Evolutionary conservation across 106 monocot genomes (phyloP).

Genomic region (Vanilla planifolia): DNA sequence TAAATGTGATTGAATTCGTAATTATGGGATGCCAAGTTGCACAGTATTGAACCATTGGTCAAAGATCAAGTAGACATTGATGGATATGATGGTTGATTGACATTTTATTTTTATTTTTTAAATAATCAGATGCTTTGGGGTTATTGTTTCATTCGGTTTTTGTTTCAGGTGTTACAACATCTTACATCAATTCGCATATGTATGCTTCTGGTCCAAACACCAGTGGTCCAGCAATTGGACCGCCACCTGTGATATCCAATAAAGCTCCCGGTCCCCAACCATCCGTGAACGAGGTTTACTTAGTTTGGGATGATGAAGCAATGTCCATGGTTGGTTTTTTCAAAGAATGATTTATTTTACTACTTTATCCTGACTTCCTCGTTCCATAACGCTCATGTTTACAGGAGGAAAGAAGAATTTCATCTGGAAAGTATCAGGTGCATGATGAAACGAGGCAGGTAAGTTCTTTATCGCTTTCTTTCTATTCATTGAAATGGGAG

Average conservation of each 20-base stretch:
- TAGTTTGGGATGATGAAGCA: slow-evolving; percentile 99
- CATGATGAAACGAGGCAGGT: slow-evolving; percentile 99
- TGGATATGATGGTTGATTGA: no score
- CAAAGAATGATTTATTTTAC: not conserved
- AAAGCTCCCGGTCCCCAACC: slow-evolving; percentile 51
- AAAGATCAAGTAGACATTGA: no score
- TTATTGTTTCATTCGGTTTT: not conserved
- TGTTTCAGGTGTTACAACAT: slow-evolving; percentile 23
- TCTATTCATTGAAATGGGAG: slow-evolving; percentile 24
- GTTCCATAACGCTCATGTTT: slow-evolving; percentile 2
- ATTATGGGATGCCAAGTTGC: no score
- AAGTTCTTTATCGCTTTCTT: slow-evolving; percentile 44
- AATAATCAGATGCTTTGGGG: not conserved
- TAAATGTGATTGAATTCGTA: no score
- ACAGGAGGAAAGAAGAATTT: slow-evolving; percentile 94
- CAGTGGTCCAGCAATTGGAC: slow-evolving; percentile 69
- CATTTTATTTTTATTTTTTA: no score
- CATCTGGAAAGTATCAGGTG: slow-evolving; percentile 88
- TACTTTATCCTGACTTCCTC: not conserved
- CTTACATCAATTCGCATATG: slow-evolving; percentile 41
- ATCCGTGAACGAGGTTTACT: slow-evolving; percentile 78
- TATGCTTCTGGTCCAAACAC: slow-evolving; percentile 95
- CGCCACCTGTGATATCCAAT: slow-evolving; percentile 89
- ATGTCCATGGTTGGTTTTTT: slow-evolving; percentile 80
- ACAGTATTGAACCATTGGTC: no score